Base-by-base conservation (phyloP, 1,139 yeast genomes). In the Komagataea norvegica region DNA sequence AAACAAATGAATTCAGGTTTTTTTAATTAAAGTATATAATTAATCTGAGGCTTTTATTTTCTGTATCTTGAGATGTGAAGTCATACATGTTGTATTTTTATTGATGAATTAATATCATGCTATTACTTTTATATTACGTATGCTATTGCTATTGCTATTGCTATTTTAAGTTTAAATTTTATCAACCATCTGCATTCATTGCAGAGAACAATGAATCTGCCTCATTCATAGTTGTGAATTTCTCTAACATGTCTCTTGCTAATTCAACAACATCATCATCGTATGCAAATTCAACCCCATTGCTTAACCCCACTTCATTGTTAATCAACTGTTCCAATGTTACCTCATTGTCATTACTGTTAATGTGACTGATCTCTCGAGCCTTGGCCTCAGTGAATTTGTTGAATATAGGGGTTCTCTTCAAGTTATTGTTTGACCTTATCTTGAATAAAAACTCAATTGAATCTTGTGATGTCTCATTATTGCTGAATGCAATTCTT, bases 181-280 rank as follows among this genome's bases (percentile, higher is more conserved):
- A 25, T 8, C n/a, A 9, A 25, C n/a, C 41, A 10, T 65, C 70
- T 38, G 65, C 59, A 43, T 77, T 76, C 74, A 83, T 78, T 41
- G 82, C 77, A 41, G 72, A 65, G 56, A 77, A 85, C 42, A 86
- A 63, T 40, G 79, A 75, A 56, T 86, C 95, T 1, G 88, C 88
- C 49, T 85, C 94, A 46, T 84, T 87, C 51, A 79, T 79, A 9
- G 87, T 82, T 8, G 79, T 74, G 44, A 80, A 75, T 29, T 70
- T 69, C 39, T 82, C 88, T 40, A 87, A 62, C 17, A 87, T 72
- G 47, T 80, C 87, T 48, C 88, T 68, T 0, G 93, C 79, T 52
- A 80, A 60, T 49, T 80, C 88, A 31, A 82, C 73, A 16, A 80
- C 76, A 37, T 75, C 78, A 37, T 70, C 71, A 43, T 76, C 81